Conservation (phyloP, 805 yeast species). For the Candida hispaniensis region DNA sequence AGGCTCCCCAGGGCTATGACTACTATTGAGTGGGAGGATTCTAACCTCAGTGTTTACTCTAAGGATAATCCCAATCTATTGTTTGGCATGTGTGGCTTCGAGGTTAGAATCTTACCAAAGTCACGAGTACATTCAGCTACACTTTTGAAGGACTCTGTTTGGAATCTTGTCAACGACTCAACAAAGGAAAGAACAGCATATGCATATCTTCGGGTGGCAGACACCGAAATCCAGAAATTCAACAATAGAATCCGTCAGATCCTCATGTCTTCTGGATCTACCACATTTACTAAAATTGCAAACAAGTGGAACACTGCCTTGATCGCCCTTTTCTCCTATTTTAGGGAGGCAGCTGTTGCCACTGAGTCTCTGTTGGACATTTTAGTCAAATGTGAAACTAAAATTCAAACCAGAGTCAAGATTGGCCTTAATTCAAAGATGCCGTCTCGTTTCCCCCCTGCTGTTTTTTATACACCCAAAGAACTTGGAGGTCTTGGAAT, state of each 20-base stretch:
- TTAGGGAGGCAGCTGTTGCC: slow-evolving; percentile 82
- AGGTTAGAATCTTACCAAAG: slow-evolving; percentile 77
- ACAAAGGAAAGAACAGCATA: slow-evolving; percentile 82
- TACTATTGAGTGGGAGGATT: slow-evolving; percentile 63
- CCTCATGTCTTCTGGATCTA: slow-evolving; percentile 89
- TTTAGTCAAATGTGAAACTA: slow-evolving; percentile 83
- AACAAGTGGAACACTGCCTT: slow-evolving; percentile 94
- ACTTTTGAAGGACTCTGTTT: slow-evolving; percentile 65
- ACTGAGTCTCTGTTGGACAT: slow-evolving; percentile 70
- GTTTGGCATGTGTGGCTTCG: slow-evolving; percentile 92
- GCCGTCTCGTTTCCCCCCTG: slow-evolving; percentile 99
- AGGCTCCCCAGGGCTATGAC: slow-evolving; percentile 71
- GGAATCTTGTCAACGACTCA: slow-evolving; percentile 67
- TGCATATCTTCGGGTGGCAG: slow-evolving; percentile 76
- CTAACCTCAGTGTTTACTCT: slow-evolving; percentile 81
- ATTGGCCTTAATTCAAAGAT: slow-evolving; percentile 92
- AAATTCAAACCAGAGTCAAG: slow-evolving; percentile 87
- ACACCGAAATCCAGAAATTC: slow-evolving; percentile 68
- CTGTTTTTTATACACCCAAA: slow-evolving; percentile 94
- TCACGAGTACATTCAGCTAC: slow-evolving; percentile 45
- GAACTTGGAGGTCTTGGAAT: slow-evolving; percentile 96
- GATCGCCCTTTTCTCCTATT: slow-evolving; percentile 76
- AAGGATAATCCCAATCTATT: slow-evolving; percentile 80
- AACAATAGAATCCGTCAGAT: slow-evolving; percentile 78
- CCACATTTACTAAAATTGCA: slow-evolving; percentile 89